Evolutionary conservation across 139 green algal genomes (phyloP), one percentile per base, ranked within the genome.

Genomic region (Gonium pectorale): DNA sequence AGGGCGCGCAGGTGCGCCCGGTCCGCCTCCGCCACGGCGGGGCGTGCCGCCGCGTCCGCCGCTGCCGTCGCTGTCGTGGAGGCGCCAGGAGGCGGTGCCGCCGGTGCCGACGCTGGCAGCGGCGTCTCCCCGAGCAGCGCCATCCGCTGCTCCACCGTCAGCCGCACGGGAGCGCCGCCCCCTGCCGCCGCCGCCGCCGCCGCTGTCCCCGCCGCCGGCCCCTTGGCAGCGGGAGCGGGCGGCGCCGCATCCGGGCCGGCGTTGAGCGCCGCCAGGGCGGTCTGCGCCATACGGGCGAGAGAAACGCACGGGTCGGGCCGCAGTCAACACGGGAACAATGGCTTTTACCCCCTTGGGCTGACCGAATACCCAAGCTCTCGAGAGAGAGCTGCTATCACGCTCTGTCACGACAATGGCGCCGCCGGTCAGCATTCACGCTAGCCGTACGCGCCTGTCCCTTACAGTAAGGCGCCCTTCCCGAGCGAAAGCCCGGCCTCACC

Each of bases 141-240:
- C 37, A 92, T 92, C 1, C 94, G 80, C 67, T 97, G 89, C 56
- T 96, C 92, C 27, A 94, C 89, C 3, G 81, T 89, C 15, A 97
- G 83, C 0, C 83, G 90, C 1, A 51, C 84, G 19, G 78, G 66
- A 35, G 35, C 52, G 1, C 35, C 72, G 72, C 5, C 46, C 11
- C 26, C 33, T 67, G 40, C 43, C 17, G 85, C 38, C 67, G 75
- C 60, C 37, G 63, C 33, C 13, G 44, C 5, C 27, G 41, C 38
- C 38, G 31, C 52, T 66, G 67, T n/a, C n/a, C n/a, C n/a, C n/a
- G n/a, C n/a, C n/a, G n/a, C n/a, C n/a, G n/a, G n/a, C n/a, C n/a
- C 26, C 35, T 43, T 4, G 37, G 41, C 41, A 56, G 38, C 17
- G 68, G 74, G 21, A 4, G 38, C 15, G 38, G 33, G 37, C 15